Evolutionary conservation across 495 filamentous ascomycete genomes (phyloP).

Genomic region (Filosporella fistucella): DNA sequence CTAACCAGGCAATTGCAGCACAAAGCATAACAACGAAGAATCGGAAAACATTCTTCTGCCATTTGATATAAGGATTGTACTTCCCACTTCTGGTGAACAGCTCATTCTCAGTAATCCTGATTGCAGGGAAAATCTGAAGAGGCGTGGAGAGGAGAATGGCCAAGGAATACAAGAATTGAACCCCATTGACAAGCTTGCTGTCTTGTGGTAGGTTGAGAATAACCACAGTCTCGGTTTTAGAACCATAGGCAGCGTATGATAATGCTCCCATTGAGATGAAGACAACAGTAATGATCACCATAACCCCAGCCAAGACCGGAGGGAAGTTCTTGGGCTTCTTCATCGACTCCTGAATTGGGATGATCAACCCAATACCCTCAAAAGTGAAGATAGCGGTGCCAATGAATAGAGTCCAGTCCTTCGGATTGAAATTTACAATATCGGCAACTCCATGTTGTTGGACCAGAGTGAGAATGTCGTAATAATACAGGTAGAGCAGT

Average conservation of each 20-base stretch:
- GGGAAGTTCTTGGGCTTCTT: constrained; percentile 83
- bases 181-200: constrained; percentile 88
- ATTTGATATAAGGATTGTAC: constrained; percentile 93
- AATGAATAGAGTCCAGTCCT: constrained; percentile 93
- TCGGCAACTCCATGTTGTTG: constrained; percentile 74
- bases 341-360: constrained; percentile 98
- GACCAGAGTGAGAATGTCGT: constrained; percentile 81
- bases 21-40: constrained; percentile 87
- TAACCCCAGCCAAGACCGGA: constrained; percentile 76
- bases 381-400: constrained; percentile 99
- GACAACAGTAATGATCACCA: constrained; percentile 89
- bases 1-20: constrained; percentile 82
- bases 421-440: constrained; percentile 78
- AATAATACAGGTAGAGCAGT: constrained; percentile 92
- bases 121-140: constrained; percentile 94
- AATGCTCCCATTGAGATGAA: constrained; percentile 89
- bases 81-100: constrained; percentile 78
- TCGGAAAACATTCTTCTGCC: constrained; percentile 96
- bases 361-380: constrained; percentile 96
- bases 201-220: constrained; percentile 96
- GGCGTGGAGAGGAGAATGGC: constrained; percentile 93
- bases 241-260: constrained; percentile 94
- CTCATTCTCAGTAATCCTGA: constrained; percentile 67
- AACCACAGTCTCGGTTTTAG: constrained; percentile 90
- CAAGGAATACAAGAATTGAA: constrained; percentile 92